Base-by-base conservation (phyloP, 2,329 filamentous ascomycete genomes). In the Dothistroma pini region DNA sequence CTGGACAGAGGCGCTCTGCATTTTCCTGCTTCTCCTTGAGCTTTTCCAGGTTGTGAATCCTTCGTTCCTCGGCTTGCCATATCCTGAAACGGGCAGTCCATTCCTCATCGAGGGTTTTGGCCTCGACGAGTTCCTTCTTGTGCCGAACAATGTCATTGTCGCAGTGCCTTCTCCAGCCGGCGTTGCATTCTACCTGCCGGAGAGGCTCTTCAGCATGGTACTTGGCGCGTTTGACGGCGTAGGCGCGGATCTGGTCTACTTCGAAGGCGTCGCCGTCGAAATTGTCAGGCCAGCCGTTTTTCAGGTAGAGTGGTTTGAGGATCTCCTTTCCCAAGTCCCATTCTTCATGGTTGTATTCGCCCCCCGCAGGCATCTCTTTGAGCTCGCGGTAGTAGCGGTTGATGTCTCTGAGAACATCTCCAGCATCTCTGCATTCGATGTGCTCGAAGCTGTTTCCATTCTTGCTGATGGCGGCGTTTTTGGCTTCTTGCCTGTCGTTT, bases 221-320 rank as follows among this genome's bases (percentile, higher is more conserved):
- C 38, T 54, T 59, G 11, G 63, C 63, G 10, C 54, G 41, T 12
- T 57, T n/a, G 2, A 29, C 61, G 48, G 21, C 22, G 35, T 63
- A 59, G 7, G 58, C 56, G 10, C 63, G 58, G 44, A 34, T 56
- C 21, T 52, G 25, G 34, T 57, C 54, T 12, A 63, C 31, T n/a
- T 58, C n/a, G 48, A 65, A 65, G 7, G 29, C 49, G n/a, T 65
- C 63, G 10, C 55, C 61, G 19, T 65, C 50, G 58, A 65, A 65
- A 29, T 57, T 50, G 38, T 61, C 48, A 11, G 63, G 63, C 63
- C 63, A 65, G 44, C 63, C 63, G 47, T 61, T 52, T n/a, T 55
- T 51, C 2, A 19, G 10, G 32, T 65, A 65, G 10, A 60, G 21
- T 11, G 32, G 32, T 25, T 32, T 51, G 19, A 63, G 50, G 11